phyloP scores from a whole-genome alignment of 495 filamentous ascomycete genomes.

The Hypoxylon cercidicola region DNA sequence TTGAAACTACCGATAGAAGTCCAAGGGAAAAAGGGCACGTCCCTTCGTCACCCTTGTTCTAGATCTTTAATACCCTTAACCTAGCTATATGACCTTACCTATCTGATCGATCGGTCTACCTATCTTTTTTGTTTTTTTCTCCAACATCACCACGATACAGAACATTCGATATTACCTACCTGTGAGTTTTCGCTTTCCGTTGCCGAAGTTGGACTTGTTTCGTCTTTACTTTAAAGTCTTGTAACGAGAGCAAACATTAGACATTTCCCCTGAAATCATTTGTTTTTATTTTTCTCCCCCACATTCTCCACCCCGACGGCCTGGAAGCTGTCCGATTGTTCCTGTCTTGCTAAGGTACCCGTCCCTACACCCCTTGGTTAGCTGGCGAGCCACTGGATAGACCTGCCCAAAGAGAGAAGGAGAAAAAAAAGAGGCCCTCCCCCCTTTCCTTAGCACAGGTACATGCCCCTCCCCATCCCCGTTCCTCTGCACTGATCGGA shows the following conservation, averaged over 20 bases:
- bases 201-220: neutral
- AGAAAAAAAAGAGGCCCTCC: slow-evolving; percentile 2
- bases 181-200: neutral
- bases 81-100: slow-evolving; percentile 1
- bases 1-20: neutral
- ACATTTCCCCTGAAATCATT: slow-evolving; percentile 8
- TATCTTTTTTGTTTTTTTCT: slow-evolving; percentile 8
- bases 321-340: slow-evolving; percentile 40
- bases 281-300: slow-evolving; percentile 19
- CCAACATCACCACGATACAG: neutral
- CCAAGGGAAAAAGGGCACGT: neutral
- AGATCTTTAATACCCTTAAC: slow-evolving; percentile 16
- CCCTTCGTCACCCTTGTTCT: slow-evolving; percentile 15
- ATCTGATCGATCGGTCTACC: slow-evolving; percentile 15
- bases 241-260: neutral
- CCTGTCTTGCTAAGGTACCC: slow-evolving; percentile 27
- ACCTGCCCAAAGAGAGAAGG: slow-evolving; percentile 27
- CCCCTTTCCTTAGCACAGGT: slow-evolving; percentile 26
- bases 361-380: too few species aligned
- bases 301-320: slow-evolving; percentile 26
- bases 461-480: slow-evolving; percentile 26
- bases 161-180: neutral
- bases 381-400: slow-evolving; percentile 6
- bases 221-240: neutral
- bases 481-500: slow-evolving; percentile 36